Evolutionary conservation across 345 rosid genomes (phyloP).

Genomic region (Eucalyptus regnans): DNA sequence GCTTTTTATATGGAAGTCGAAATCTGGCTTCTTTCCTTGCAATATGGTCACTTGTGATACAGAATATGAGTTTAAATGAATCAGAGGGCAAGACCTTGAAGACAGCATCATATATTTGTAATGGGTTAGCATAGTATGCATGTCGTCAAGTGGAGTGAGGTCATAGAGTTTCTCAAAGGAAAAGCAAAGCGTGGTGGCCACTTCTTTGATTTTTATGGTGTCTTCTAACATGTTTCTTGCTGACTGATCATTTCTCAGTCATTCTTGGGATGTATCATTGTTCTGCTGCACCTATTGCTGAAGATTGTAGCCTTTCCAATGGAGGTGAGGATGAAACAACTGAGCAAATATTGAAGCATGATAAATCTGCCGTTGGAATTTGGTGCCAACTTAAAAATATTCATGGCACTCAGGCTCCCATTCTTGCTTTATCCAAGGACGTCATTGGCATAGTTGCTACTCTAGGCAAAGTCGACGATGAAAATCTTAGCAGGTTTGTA

Average conservation of each 20-base stretch:
- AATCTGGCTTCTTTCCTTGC: background rate
- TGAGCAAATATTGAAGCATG: slow-evolving; percentile 38
- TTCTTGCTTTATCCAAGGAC: slow-evolving; percentile 29
- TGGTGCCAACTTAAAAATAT: slow-evolving; percentile 30
- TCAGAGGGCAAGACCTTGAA: background rate
- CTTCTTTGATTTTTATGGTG: background rate
- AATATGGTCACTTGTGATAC: background rate
- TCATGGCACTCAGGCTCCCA: slow-evolving; percentile 28
- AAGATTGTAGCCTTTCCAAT: slow-evolving; percentile 9
- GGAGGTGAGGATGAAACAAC: slow-evolving; percentile 44
- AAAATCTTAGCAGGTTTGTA: slow-evolving; percentile 66
- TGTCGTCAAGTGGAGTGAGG: background rate
- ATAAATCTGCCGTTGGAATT: slow-evolving; percentile 70
- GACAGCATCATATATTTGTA: background rate
- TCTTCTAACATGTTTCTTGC: background rate
- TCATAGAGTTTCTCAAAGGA: background rate
- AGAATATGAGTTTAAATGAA: background rate
- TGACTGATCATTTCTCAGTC: slow-evolving; percentile 26
- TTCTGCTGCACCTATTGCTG: slow-evolving; percentile 9
- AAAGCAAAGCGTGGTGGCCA: background rate
- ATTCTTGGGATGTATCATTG: slow-evolving; percentile 44
- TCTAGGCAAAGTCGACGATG: slow-evolving; percentile 70
- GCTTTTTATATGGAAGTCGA: background rate
- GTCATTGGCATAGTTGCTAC: slow-evolving; percentile 69
- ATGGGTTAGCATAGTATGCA: background rate